Evolutionary conservation across 805 yeast species (phyloP).

Genomic region (Hanseniaspora lachancei): DNA sequence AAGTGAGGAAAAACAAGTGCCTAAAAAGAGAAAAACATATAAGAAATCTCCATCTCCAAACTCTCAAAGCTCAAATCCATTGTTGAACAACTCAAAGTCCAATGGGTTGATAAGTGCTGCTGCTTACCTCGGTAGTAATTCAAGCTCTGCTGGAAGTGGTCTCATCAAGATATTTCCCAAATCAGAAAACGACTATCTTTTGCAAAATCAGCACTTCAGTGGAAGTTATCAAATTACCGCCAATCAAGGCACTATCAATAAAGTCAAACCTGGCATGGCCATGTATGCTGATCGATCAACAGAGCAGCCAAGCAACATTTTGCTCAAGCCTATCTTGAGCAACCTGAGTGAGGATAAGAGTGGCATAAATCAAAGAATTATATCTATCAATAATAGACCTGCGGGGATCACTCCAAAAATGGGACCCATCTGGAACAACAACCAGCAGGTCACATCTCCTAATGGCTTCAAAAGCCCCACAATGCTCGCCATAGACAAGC

Average conservation of each 20-base stretch:
- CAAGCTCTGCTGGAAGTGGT: not conserved
- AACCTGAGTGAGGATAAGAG: not conserved
- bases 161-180: slow-evolving; percentile 9
- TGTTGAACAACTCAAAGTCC: not conserved
- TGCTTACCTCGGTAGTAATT: not conserved
- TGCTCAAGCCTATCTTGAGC: not conserved
- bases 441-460: not conserved
- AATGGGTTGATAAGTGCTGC: slow-evolving; percentile 7
- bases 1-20: not conserved
- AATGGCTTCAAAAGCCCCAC: slow-evolving; percentile 5
- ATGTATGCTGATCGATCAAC: not conserved
- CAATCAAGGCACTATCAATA: not conserved
- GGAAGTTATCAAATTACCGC: not conserved
- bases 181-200: not conserved
- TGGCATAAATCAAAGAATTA: not conserved
- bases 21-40: not conserved
- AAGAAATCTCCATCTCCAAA: not conserved
- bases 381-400: not conserved
- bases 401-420: slow-evolving; percentile 3
- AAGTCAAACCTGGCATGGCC: not conserved
- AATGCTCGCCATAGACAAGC: slow-evolving; percentile 11
- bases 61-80: not conserved
- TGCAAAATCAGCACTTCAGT: not conserved
- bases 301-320: not conserved
- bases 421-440: slow-evolving; percentile 2